A percentile compares a stretch with the other conserved stretches of the same genome.
phyloP scores from a whole-genome alignment of 495 filamentous ascomycete species.

The Podospora pseudoanserina region DNA sequence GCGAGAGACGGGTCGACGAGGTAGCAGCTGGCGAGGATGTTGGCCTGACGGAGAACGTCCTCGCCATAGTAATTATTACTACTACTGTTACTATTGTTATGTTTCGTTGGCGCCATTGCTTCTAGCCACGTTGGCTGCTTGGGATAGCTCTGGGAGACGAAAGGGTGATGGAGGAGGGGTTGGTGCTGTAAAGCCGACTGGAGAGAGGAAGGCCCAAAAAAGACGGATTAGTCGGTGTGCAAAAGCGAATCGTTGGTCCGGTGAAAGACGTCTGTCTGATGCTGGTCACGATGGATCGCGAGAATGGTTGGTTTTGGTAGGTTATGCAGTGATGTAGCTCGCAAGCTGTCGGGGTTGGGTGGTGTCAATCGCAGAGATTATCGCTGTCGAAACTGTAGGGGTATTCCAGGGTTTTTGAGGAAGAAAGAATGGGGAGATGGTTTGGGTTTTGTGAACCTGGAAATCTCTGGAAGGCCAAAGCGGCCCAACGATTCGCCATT shows the following conservation, averaged over 20 bases:
- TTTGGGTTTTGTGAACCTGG: not conserved
- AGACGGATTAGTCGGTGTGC: not conserved
- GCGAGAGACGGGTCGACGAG: constrained; percentile 51
- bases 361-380: not conserved
- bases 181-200: constrained; percentile 4
- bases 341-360: not conserved
- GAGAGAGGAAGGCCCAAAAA: not conserved
- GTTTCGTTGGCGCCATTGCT: constrained; percentile 60
- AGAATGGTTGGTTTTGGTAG: not conserved
- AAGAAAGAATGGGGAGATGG: not conserved
- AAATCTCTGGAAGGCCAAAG: not conserved
- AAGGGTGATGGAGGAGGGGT: not conserved
- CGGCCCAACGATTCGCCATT: constrained; percentile 2
- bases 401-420: not conserved
- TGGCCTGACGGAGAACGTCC: constrained; percentile 53
- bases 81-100: constrained; percentile 67
- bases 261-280: not conserved
- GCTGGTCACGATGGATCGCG: not conserved
- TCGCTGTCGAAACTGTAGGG: not conserved
- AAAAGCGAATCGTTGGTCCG: not conserved
- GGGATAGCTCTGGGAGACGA: not conserved
- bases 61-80: constrained; percentile 66
- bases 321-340: not conserved
- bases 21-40: constrained; percentile 85
- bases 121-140: constrained; percentile 11